Base-by-base conservation (phyloP, 352 stramenopile species). In the Globisporangium parvum region DNA sequence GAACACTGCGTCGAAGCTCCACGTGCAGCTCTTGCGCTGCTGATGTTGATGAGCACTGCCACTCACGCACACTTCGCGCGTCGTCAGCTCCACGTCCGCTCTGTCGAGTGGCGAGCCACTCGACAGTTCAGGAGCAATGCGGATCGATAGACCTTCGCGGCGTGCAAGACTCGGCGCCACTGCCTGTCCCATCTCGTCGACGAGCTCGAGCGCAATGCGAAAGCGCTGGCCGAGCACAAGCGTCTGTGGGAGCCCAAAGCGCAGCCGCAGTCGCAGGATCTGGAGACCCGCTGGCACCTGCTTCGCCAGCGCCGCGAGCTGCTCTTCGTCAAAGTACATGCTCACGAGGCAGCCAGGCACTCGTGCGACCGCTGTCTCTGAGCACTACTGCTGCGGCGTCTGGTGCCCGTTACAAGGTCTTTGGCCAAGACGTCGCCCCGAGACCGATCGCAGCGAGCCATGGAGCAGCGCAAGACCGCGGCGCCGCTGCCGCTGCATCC, bases 161-260 rank as follows among this genome's bases (percentile, higher is more conserved):
- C 20, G 39, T 3, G n/a, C 1, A 6, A 46, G 4, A 0, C 6
- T 12, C 2, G 18, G 31, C 17, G 46, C 6, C 17, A 60, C 49
- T 0, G 65, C 47, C 53, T 80, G 70, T 12, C 74, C 74, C 74
- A 81, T 84, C 59, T 87, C 77, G 51, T 87, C 65, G 15, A 85
- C 73, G 0, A 85, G 26, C 23, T 85, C 77, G 17, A 85, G 51
- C 10, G 62, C 57, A 12, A 84, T 18, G 10, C 62, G 62, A 52
- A 87, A 76, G 21, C 40, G 48, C 37, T 70, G 45, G 31, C 54
- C 66, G 20, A 65, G 2, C 18, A n/a, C 5, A 0, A 85, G 51
- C 14, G 8, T 17, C n/a, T 26, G 45, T 1, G 72, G 72, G 11
- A 73, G 47, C 1, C 66, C 70, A 51, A 83, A 81, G 35, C 77